phyloP scores from a whole-genome alignment of 257 asterid genomes.

The Perilla frutescens region DNA sequence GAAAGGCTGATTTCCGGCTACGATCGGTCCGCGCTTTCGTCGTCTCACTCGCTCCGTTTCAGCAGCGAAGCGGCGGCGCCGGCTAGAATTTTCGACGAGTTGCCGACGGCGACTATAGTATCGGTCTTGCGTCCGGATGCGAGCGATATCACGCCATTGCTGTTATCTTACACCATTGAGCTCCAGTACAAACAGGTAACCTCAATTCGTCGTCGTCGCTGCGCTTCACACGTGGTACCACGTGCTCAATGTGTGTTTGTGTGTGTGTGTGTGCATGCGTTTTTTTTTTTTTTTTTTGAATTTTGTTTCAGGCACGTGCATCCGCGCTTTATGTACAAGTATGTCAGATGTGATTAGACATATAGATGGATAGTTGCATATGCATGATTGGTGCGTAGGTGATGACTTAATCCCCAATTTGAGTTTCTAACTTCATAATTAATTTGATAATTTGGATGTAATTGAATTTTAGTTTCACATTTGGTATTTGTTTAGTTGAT shows the following conservation, averaged over 20 bases:
- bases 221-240: slow-evolving; percentile 27
- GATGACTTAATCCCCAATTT: slow-evolving; percentile 22
- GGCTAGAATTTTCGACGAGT: slow-evolving; percentile 71
- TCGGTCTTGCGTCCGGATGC: slow-evolving; percentile 85
- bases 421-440: neutral
- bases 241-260: slow-evolving; percentile 22
- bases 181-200: slow-evolving; percentile 81
- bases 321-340: slow-evolving; percentile 16
- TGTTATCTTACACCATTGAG: slow-evolving; percentile 81
- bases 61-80: slow-evolving; percentile 42
- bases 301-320: slow-evolving; percentile 13
- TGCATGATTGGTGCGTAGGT: slow-evolving; percentile 11
- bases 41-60: slow-evolving; percentile 61
- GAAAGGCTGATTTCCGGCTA: slow-evolving; percentile 65
- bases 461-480: neutral
- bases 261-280: neutral
- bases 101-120: slow-evolving; percentile 73
- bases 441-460: slow-evolving; percentile 15
- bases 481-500: neutral
- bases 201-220: neutral
- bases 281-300: neutral
- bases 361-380: neutral
- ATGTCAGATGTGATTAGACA: neutral
- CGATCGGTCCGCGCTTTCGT: slow-evolving; percentile 45
- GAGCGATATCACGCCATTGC: slow-evolving; percentile 83